Evolutionary conservation across 148 eudicot species (phyloP).

Genomic region (Fallopia convolvulus): DNA sequence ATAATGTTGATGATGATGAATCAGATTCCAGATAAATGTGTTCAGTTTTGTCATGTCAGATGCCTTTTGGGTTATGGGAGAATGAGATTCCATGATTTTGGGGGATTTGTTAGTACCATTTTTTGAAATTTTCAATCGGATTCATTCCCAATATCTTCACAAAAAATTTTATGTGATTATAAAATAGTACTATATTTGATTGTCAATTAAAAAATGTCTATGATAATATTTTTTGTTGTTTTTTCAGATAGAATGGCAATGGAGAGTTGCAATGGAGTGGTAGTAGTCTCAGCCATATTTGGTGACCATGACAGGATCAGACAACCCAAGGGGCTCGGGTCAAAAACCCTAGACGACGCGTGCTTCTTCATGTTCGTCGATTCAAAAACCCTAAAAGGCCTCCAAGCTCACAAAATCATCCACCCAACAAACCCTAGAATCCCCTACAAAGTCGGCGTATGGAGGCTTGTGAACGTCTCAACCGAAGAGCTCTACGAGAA

Average conservation of each 20-base stretch:
- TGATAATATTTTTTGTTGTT: background rate
- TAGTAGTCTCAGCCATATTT: conserved; percentile 82
- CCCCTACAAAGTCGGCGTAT: conserved; percentile 48
- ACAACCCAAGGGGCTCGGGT: conserved; percentile 77
- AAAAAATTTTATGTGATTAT: no score
- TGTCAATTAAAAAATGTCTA: no score
- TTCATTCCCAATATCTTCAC: no score
- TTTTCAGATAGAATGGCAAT: conserved; percentile 54
- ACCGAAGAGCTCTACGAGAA: conserved; percentile 38
- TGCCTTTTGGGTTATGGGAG: background rate
- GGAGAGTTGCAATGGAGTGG: conserved; percentile 61
- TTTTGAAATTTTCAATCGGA: background rate
- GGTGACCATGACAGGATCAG: conserved; percentile 88
- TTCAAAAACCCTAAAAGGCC: conserved; percentile 45
- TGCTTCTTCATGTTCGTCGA: conserved; percentile 95
- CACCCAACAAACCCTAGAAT: conserved; percentile 20
- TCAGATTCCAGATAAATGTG: background rate
- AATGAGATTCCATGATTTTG: background rate
- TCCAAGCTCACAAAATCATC: conserved; percentile 47
- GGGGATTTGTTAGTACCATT: background rate
- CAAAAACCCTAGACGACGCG: conserved; percentile 55
- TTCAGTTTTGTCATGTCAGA: background rate
- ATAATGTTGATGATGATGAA: background rate
- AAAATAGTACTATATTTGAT: no score
- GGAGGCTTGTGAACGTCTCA: conserved; percentile 64